Evolutionary conservation across 2,329 filamentous ascomycete species (phyloP), one percentile per base, ranked within the genome.

Genomic region (Aurifilum marmelostoma): DNA sequence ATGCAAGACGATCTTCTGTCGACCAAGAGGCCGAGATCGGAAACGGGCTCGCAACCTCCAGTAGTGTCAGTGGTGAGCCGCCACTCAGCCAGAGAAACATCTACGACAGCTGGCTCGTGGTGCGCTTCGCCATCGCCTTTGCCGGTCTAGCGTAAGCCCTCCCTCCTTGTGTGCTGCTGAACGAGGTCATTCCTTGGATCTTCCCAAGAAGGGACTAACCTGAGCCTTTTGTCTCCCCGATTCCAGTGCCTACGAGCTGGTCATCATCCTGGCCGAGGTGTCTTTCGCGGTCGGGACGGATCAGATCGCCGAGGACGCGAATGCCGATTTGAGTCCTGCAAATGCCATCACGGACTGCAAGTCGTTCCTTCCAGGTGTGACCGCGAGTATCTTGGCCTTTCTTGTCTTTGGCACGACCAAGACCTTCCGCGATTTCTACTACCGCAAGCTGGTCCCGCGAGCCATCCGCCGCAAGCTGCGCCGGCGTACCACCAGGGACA

Each of bases 101-200:
- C 12, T 84, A 84, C 71, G 82, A 84, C 71, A 77, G 75, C 54
- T 83, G 81, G 77, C 76, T 84, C 6, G 72, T 84, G 7, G 75
- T 80, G 8, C 80, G 83, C 12, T 84, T 84, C 71, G 79, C 79
- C 1, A 77, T 84, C 16, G 82, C 77, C 1, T 84, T 84, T 68
- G 67, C 80, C 3, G 76, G 82, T 14, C 72, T 84, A 56, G 75
- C 78, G 79, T 80, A 70, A 72, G 77, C 37, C 39, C 11, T 32
- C 37, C 27, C n/a, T 24, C 11, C 27, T 4, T 29, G 12, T 12
- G 9, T 43, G 59, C 34, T 41, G 32, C 37, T 41, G 21, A 18
- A 29, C 32, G 16, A 61, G 27, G 16, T 32, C 56, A 11, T 16
- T 21, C n/a, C n/a, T n/a, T 34, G 54, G 4, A 29, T 37, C 7